Percentiles rank a stretch among this genome's conserved stretches.
phyloP scores from a whole-genome alignment of 169 alveolate genomes.

The Babesia ovata region DNA sequence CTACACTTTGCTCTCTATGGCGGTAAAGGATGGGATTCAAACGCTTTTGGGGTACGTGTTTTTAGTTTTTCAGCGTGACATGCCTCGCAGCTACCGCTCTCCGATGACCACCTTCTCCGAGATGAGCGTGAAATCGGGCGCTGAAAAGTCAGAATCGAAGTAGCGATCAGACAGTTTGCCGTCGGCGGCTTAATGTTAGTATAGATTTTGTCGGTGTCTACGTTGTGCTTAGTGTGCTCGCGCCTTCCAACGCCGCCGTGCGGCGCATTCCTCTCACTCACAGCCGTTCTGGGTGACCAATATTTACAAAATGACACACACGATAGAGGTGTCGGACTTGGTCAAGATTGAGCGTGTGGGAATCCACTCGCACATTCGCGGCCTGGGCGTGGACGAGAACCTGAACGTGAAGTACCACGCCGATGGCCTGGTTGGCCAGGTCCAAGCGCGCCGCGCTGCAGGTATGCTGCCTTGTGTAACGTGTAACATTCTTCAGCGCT shows the following conservation, averaged over 20 bases:
- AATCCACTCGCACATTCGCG: conserved; percentile 98
- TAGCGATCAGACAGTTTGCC: neutral
- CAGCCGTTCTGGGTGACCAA: neutral
- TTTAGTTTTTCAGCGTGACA: neutral
- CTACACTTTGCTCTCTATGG: conserved; percentile 76
- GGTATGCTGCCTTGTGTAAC: conserved; percentile 63
- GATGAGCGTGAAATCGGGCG: conserved; percentile 14
- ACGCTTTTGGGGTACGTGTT: conserved; percentile 71
- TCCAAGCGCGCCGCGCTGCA: conserved; percentile 94
- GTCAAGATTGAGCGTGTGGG: conserved; percentile 94
- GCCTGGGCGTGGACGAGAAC: conserved; percentile 96
- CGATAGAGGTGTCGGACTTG: conserved; percentile 68
- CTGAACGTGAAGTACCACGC: conserved; percentile 92
- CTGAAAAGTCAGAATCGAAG: conserved; percentile 10
- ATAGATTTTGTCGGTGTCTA: neutral
- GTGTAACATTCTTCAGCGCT: conserved; percentile 71
- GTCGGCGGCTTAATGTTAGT: neutral
- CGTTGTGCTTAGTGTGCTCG: conserved; percentile 1
- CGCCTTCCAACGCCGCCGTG: conserved; percentile 5
- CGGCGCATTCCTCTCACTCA: neutral
- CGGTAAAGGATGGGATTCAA: conserved; percentile 69
- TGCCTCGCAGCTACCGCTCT: conserved; percentile 32
- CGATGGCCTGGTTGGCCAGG: conserved; percentile 95
- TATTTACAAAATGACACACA: conserved; percentile 45
- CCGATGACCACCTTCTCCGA: conserved; percentile 61